Conservation (phyloP, 768 basidiomycete species). For the Mycena polygramma region DNA sequence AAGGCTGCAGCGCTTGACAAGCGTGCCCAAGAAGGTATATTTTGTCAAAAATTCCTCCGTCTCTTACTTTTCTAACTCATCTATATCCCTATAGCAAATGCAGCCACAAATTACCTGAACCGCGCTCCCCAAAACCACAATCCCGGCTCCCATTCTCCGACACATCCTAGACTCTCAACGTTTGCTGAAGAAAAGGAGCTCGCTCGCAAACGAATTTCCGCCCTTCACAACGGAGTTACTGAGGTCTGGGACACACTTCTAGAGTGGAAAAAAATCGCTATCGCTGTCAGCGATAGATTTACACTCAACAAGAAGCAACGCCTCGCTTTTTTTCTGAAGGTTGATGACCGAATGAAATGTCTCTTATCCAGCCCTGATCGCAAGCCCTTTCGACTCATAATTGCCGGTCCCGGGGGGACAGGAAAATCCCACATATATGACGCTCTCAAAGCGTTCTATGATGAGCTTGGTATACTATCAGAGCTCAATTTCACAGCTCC, state of each 20-base stretch:
- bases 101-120: too few species aligned
- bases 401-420: too few species aligned
- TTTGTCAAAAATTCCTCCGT: background rate
- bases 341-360: too few species aligned
- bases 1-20: background rate
- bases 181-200: background rate
- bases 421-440: too few species aligned
- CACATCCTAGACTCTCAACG: conserved; percentile 9
- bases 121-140: background rate
- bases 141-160: background rate
- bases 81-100: background rate
- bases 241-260: conserved; percentile 8
- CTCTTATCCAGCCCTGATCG: too few species aligned
- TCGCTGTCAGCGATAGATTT: conserved; percentile 12
- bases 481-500: too few species aligned
- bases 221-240: too few species aligned
- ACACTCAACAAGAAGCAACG: conserved; percentile 38
- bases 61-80: background rate
- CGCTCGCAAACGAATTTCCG: too few species aligned
- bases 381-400: too few species aligned
- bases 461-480: too few species aligned
- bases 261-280: conserved; percentile 27
- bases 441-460: too few species aligned
- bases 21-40: background rate
- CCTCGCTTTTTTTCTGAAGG: conserved; percentile 30